Percentiles rank a stretch among this genome's conserved stretches.
These are phyloP conservation scores for Thelephora aurantiotincta DNA, from an alignment of 768 basidiomycete genomes.

Conservation along the genomic window DNA sequence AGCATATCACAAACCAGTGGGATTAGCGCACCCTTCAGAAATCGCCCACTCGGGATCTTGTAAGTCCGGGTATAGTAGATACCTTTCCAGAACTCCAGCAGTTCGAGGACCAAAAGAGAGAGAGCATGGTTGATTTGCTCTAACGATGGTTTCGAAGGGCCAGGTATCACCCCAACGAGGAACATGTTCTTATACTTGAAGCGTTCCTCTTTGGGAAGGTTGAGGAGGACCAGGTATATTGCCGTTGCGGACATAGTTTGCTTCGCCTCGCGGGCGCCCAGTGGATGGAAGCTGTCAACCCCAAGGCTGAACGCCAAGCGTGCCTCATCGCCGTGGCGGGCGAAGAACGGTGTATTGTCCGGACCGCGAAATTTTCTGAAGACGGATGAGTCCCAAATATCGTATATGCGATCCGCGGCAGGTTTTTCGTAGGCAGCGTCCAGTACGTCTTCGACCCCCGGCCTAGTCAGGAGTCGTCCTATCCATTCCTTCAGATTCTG, in stretches of 20 bases:
- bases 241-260: constrained; percentile 11
- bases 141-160: constrained; percentile 12
- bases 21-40: constrained; percentile 4
- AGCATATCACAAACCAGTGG: constrained; percentile 18
- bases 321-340: neutral
- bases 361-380: constrained; percentile 6
- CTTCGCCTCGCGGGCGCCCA: constrained; percentile 4
- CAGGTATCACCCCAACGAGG: constrained; percentile 10
- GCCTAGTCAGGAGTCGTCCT: constrained; percentile 4
- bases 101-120: constrained; percentile 11
- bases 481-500: constrained; percentile 7
- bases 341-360: constrained; percentile 2
- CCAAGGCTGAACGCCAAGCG: constrained; percentile 7
- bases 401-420: neutral
- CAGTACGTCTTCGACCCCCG: constrained; percentile 5
- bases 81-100: constrained; percentile 10
- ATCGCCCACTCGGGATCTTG: constrained; percentile 5
- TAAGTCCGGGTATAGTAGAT: constrained; percentile 7
- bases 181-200: constrained; percentile 22
- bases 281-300: constrained; percentile 10
- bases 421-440: neutral
- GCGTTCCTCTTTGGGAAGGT: constrained; percentile 17
- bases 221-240: constrained; percentile 19
- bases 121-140: constrained; percentile 13
- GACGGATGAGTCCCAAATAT: constrained; percentile 6